Percentiles rank a stretch among this genome's conserved stretches.
Evolutionary conservation across 331 rosid genomes (phyloP).

Genomic region (Pyrus hybrid): DNA sequence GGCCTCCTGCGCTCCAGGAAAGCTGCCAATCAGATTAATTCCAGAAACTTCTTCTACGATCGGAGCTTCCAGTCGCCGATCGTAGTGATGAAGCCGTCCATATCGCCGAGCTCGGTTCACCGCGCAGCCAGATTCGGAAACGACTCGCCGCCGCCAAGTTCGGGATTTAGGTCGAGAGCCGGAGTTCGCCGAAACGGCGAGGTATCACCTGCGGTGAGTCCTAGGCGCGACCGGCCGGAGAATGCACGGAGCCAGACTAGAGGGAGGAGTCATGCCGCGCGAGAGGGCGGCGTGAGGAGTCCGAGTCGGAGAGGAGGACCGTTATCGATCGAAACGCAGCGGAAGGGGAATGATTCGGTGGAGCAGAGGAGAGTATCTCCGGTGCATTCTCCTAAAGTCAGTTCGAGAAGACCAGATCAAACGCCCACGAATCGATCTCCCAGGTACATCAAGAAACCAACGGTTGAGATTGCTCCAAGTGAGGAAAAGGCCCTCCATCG

Average conservation of each 20-base stretch:
- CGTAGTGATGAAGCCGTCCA: slow-evolving; percentile 49
- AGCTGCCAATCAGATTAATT: slow-evolving; percentile 10
- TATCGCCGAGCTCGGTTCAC: slow-evolving; percentile 21
- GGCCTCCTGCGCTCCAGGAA: slow-evolving; percentile 72
- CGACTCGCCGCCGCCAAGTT: slow-evolving; percentile 47
- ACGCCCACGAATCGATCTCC: slow-evolving; percentile 46
- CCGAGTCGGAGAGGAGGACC: slow-evolving; percentile 46
- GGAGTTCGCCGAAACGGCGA: slow-evolving; percentile 33
- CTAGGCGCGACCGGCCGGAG: slow-evolving; percentile 33
- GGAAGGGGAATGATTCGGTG: slow-evolving; percentile 23
- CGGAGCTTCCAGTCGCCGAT: slow-evolving; percentile 45
- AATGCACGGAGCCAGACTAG: slow-evolving; percentile 27
- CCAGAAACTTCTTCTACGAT: slow-evolving; percentile 33
- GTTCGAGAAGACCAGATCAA: slow-evolving; percentile 36
- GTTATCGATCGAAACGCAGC: slow-evolving; percentile 33
- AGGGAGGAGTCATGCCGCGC: slow-evolving; percentile 27
- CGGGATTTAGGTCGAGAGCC: slow-evolving; percentile 37
- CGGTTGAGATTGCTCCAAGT: neutral
- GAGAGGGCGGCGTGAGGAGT: slow-evolving; percentile 36
- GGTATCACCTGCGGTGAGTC: slow-evolving; percentile 18
- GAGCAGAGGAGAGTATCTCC: slow-evolving; percentile 65
- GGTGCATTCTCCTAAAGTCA: slow-evolving; percentile 53
- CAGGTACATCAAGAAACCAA: slow-evolving; percentile 35
- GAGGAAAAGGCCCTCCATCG: neutral
- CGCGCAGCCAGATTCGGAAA: slow-evolving; percentile 30